Conservation (phyloP, 1,139 yeast genomes). For the Pneumocystis murina region DNA sequence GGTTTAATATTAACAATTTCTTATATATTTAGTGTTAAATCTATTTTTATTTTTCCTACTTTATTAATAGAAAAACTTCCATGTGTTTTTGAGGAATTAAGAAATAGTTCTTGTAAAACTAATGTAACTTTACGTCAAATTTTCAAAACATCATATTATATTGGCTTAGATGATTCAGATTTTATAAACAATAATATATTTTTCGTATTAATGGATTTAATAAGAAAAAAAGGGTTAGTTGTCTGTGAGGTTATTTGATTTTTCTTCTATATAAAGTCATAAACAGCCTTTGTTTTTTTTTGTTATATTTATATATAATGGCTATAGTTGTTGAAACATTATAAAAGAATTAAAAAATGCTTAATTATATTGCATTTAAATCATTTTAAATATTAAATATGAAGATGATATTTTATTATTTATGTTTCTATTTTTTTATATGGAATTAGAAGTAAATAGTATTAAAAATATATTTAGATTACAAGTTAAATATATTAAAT, state of each 20-base stretch:
- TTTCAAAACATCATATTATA: not conserved
- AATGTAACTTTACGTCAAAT: not conserved
- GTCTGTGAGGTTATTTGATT: not conserved
- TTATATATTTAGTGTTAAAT: not conserved
- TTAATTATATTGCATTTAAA: not conserved
- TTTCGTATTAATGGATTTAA: not conserved
- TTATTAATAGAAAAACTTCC: not conserved
- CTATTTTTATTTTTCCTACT: not conserved
- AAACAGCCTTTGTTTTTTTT: not conserved
- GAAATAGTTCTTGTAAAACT: not conserved
- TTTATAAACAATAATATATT: not conserved
- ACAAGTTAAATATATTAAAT: no score
- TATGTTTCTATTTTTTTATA: not conserved
- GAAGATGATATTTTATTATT: not conserved
- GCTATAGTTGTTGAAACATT: not conserved
- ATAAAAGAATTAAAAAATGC: not conserved
- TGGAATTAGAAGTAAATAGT: no score
- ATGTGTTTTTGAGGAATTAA: not conserved
- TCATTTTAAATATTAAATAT: not conserved
- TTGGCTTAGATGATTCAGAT: slow-evolving; percentile 1
- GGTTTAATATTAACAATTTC: not conserved
- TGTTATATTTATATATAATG: not conserved
- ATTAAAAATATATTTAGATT: no score
- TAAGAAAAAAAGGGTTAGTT: not conserved
- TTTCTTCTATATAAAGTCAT: not conserved